Base-by-base conservation (phyloP, 768 basidiomycete genomes). In the Tylopilus plumbeoviolaceoides region DNA sequence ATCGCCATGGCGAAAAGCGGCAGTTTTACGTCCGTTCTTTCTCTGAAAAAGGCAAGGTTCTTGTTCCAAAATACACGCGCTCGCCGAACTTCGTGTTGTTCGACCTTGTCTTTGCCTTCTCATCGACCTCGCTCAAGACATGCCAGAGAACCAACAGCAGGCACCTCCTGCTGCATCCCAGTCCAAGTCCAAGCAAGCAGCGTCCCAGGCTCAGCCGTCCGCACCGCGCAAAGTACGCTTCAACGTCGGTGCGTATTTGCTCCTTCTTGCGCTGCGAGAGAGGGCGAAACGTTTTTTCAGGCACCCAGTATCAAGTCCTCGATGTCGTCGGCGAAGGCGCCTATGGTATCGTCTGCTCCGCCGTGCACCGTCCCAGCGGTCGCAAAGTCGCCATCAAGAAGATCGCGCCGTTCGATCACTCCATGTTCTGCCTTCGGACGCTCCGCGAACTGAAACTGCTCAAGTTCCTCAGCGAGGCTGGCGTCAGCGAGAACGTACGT, bases 381-480 rank as follows among this genome's bases (percentile, higher is more conserved):
- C 87, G 91, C 54, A 92, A 92, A 70, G 95, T 98, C 55, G 95
- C 95, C 50, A 94, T 97, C 78, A 97, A 97, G 79, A 91, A 91
- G 74, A 93, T 97, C 72, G 85, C 89, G 0, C 93, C 93, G 6
- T 97, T 95, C 61, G 94, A 95, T 68, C 93, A 95, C 66, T 86
- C 92, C 53, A 92, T 95, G 90, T 95, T 94, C 73, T 91, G 90
- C 65, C 77, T 94, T 67, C 77, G 87, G 46, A 95, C 93, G n/a
- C 76, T 95, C 46, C 82, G 93, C 57, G 93, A 91, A 70, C 78
- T 91, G 61, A 91, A 91, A 63, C 73, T 91, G 17, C 76, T 84
- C 70, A 91, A 91, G 63, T 91, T 91, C 71, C 70, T 93, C 56
- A 88, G 85, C 63, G 89, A 92, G 73, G 85, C 89, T 0, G 89